Percentiles rank a stretch among this genome's conserved stretches.
phyloP scores from a whole-genome alignment of 805 yeast genomes.

The Metschnikowia rubicola region DNA sequence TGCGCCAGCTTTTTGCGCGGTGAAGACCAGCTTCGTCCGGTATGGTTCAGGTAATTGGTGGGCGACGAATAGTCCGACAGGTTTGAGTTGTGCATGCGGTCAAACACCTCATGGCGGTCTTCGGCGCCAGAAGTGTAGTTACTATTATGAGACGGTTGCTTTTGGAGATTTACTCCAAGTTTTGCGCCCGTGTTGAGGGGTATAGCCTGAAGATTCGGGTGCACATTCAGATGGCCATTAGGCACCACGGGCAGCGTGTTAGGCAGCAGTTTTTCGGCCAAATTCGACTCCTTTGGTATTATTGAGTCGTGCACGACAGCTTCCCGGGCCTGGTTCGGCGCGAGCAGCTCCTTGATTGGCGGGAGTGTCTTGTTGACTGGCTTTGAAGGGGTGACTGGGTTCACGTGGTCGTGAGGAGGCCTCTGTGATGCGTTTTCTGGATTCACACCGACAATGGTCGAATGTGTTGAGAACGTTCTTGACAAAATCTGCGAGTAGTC shows the following conservation, averaged over 20 bases:
- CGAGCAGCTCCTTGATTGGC: conserved; percentile 3
- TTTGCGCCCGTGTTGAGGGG: not conserved
- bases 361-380: conserved; percentile 14
- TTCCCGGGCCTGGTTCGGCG: not conserved
- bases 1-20: conserved; percentile 35
- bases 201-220: not conserved
- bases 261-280: not conserved
- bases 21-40: conserved; percentile 42
- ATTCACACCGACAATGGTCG: conserved; percentile 1
- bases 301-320: too few species aligned
- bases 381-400: conserved; percentile 1
- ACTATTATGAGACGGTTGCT: conserved; percentile 17
- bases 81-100: conserved; percentile 11
- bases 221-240: too few species aligned
- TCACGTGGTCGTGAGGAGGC: not conserved
- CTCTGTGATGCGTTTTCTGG: not conserved
- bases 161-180: conserved; percentile 3
- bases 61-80: conserved; percentile 38
- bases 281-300: not conserved
- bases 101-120: conserved; percentile 16
- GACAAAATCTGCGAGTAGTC: conserved; percentile 24
- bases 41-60: conserved; percentile 27
- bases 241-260: too few species aligned
- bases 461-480: conserved; percentile 18
- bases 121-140: conserved; percentile 13